Conservation (phyloP, 2,329 filamentous ascomycete species). For the Phyllosticta citribraziliensis region DNA sequence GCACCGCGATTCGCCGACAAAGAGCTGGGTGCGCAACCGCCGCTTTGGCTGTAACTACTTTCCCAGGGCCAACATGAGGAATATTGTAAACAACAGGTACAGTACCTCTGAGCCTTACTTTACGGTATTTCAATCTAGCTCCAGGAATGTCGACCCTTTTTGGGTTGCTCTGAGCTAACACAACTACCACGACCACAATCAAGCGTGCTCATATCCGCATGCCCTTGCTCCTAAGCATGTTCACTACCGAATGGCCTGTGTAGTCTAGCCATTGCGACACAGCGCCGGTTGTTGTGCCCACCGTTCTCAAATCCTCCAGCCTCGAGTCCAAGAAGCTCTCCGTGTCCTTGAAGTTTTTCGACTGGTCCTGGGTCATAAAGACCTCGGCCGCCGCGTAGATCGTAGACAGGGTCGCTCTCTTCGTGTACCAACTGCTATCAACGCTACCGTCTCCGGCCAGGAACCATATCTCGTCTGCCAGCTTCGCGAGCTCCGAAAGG, state of each 20-base stretch:
- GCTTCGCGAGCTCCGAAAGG: constrained; percentile 64
- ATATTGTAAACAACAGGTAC: background rate
- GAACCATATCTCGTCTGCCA: constrained; percentile 90
- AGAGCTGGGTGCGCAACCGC: background rate
- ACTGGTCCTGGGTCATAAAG: constrained; percentile 87
- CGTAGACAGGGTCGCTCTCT: constrained; percentile 51
- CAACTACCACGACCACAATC: background rate
- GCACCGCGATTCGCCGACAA: constrained; percentile 5
- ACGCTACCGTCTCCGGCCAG: constrained; percentile 73
- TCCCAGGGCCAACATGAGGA: too few relatives aligned
- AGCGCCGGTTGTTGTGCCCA: constrained; percentile 54
- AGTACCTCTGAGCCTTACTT: background rate
- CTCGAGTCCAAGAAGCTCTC: constrained; percentile 69
- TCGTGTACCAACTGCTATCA: constrained; percentile 82
- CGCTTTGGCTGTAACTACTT: background rate
- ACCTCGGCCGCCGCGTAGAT: constrained; percentile 70
- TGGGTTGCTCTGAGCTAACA: background rate
- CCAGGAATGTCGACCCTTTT: background rate
- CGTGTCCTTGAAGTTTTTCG: constrained; percentile 64
- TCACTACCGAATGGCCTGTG: constrained; percentile 65
- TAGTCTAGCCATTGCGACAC: constrained; percentile 74
- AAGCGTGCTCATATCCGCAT: constrained; percentile 53
- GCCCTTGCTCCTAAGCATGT: constrained; percentile 80
- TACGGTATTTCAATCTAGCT: background rate
- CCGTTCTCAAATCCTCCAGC: constrained; percentile 55